Percentiles rank a stretch among this genome's conserved stretches.
phyloP scores from a whole-genome alignment of 306 rosid genomes.

The Leucaena leucocephala region DNA sequence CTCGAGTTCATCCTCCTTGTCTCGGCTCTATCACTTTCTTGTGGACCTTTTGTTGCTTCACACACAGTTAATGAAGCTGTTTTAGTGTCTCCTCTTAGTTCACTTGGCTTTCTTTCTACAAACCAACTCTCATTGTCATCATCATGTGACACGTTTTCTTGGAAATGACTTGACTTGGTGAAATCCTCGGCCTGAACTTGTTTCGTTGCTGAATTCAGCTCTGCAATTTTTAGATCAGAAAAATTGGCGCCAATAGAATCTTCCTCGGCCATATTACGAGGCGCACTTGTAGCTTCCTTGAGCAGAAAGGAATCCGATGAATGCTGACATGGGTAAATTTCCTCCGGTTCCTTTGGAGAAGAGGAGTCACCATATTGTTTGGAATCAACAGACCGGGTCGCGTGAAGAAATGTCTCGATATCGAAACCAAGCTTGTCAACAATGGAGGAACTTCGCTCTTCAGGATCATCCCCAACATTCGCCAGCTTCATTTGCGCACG shows the following conservation, averaged over 20 bases:
- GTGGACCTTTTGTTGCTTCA: constrained; percentile 35
- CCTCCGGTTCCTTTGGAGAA: constrained; percentile 50
- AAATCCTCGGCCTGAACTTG: constrained; percentile 35
- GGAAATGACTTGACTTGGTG: constrained; percentile 30
- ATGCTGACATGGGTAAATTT: constrained; percentile 48
- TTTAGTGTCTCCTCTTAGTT: constrained; percentile 34
- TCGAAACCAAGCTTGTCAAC: constrained; percentile 81
- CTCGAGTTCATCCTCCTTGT: constrained; percentile 17
- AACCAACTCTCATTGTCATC: constrained; percentile 8
- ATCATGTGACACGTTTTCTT: constrained; percentile 39
- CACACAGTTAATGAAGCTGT: background rate
- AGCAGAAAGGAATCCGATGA: constrained; percentile 66
- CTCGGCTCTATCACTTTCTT: constrained; percentile 33
- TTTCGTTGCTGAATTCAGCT: constrained; percentile 28
- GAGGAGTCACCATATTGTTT: constrained; percentile 40
- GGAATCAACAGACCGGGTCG: constrained; percentile 48
- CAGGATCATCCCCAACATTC: constrained; percentile 36
- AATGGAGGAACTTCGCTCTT: constrained; percentile 48
- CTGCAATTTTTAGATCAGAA: constrained; percentile 35
- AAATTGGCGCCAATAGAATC: constrained; percentile 45
- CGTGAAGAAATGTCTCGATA: constrained; percentile 79
- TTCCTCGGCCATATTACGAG: constrained; percentile 50
- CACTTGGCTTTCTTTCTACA: constrained; percentile 41
- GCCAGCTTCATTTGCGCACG: constrained; percentile 59
- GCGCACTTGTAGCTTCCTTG: constrained; percentile 56